phyloP scores from a whole-genome alignment of 1,284 basidiomycete species.

The Rhodofomes roseus region DNA sequence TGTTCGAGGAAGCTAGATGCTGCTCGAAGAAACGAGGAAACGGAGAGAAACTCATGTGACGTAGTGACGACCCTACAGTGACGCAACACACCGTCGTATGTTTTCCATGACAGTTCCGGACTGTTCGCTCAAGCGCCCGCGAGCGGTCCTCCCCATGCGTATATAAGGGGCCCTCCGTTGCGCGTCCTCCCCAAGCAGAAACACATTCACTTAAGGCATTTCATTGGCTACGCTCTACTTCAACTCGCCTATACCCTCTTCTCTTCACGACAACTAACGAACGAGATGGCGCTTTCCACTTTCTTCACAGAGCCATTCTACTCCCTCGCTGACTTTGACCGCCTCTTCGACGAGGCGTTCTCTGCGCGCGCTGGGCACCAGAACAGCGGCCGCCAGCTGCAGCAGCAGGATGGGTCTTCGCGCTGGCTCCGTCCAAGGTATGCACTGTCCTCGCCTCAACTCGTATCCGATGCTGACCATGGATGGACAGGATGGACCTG shows the following conservation, averaged over 20 bases:
- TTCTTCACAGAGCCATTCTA: constrained; percentile 47
- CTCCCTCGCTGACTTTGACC: constrained; percentile 39
- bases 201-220: not conserved
- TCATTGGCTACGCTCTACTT: not conserved
- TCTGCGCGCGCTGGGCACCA: constrained; percentile 19
- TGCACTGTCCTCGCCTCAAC: not conserved
- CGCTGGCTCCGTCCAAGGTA: constrained; percentile 26
- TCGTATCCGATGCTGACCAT: not conserved
- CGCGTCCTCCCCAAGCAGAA: not conserved
- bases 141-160: not conserved
- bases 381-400: constrained; percentile 8
- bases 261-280: constrained; percentile 1
- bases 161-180: not conserved
- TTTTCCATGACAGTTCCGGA: not conserved
- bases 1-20: not conserved
- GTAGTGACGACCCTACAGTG: not conserved
- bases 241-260: not conserved
- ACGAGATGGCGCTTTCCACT: constrained; percentile 22
- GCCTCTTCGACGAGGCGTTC: constrained; percentile 46
- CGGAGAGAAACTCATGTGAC: not conserved
- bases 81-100: not conserved
- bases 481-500: constrained; percentile 40
- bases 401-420: constrained; percentile 7
- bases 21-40: not conserved
- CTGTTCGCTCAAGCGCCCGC: not conserved